Percentiles rank a stretch among this genome's conserved stretches.
Evolutionary conservation across 306 rosid genomes (phyloP).

Genomic region (Rosa chinensis): DNA sequence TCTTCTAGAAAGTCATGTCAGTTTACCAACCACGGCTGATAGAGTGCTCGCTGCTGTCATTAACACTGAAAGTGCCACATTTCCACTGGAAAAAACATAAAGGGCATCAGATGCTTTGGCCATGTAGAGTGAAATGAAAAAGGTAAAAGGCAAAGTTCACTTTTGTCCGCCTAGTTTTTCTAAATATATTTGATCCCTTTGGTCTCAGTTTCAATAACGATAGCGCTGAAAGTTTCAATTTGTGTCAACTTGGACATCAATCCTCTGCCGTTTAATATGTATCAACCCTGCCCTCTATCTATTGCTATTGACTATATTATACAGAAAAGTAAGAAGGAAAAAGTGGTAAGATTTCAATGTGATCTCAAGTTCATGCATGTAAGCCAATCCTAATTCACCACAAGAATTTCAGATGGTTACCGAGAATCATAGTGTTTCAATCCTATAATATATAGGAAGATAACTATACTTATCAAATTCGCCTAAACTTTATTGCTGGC

Average conservation of each 20-base stretch:
- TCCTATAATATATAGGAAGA: neutral
- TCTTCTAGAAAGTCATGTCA: conserved; percentile 15
- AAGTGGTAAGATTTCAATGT: neutral
- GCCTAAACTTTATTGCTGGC: neutral
- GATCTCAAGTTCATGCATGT: neutral
- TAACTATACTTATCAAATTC: neutral
- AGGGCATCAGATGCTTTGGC: conserved; percentile 24
- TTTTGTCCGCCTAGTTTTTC: neutral
- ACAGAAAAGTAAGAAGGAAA: neutral
- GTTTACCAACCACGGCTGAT: conserved; percentile 69
- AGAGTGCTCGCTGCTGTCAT: conserved; percentile 91
- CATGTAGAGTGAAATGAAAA: neutral
- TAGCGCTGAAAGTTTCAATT: neutral
- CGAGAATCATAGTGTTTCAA: neutral
- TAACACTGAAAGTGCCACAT: conserved; percentile 83
- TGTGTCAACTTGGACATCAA: neutral
- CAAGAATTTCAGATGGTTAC: neutral
- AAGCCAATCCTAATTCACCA: neutral
- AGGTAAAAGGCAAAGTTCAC: neutral
- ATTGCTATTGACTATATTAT: neutral
- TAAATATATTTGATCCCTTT: neutral
- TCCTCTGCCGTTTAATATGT: neutral
- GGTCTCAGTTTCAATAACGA: neutral
- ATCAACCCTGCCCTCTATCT: neutral
- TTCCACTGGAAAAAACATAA: conserved; percentile 61